Conservation (phyloP, 345 rosid species). For the Excoecaria cochinchinensis region DNA sequence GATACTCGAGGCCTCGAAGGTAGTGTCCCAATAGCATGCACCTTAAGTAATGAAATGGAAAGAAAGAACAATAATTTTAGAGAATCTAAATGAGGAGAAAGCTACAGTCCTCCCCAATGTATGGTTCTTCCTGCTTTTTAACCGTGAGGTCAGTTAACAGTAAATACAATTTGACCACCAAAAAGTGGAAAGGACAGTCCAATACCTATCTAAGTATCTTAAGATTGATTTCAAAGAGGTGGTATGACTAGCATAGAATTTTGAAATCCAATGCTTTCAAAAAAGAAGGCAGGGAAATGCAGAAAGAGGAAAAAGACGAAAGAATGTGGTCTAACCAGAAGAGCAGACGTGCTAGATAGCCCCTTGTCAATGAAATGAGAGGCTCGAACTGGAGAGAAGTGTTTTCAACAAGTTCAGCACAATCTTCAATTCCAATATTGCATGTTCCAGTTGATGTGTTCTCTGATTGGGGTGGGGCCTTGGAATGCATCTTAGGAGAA, state of each 20-base stretch:
- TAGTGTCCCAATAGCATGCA: conserved; percentile 93
- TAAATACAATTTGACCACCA: no score
- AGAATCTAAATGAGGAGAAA: not conserved
- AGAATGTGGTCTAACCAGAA: conserved; percentile 65
- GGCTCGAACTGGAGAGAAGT: conserved; percentile 88
- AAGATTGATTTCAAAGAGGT: not conserved
- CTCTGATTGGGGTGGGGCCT: conserved; percentile 60
- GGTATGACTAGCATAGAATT: not conserved
- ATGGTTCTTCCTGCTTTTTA: no score
- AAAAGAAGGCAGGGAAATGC: not conserved
- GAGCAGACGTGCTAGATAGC: conserved; percentile 89
- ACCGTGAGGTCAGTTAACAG: no score
- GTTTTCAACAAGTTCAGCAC: conserved; percentile 75
- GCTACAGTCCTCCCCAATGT: no score
- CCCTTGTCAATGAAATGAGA: conserved; percentile 70
- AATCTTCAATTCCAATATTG: conserved; percentile 56
- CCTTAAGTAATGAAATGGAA: conserved; percentile 37
- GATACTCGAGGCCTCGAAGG: conserved; percentile 84
- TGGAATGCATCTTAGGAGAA: conserved; percentile 84
- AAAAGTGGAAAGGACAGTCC: no score
- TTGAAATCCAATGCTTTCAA: no score
- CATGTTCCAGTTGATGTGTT: conserved; percentile 43
- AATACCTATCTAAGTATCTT: no score
- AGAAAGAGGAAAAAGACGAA: not conserved
- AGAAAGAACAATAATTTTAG: not conserved